Conservation (phyloP, 2,329 filamentous ascomycete genomes). For the Paradendryphiella salina region DNA sequence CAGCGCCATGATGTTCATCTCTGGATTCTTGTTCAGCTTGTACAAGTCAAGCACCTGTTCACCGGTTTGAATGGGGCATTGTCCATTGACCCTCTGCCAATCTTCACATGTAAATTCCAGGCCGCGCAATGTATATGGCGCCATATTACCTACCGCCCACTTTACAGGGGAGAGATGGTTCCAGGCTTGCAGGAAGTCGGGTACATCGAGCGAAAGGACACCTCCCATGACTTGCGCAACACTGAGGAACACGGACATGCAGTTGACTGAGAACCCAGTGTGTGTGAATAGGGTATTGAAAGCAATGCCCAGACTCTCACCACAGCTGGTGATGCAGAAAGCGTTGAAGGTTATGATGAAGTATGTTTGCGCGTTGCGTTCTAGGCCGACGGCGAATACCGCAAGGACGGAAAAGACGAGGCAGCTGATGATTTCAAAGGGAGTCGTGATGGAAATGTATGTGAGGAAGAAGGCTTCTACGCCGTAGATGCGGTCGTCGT, state of each 20-base stretch:
- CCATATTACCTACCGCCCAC: constrained; percentile 69
- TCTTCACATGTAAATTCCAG: constrained; percentile 67
- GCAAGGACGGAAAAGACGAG: constrained; percentile 68
- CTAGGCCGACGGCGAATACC: constrained; percentile 67
- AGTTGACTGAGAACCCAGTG: constrained; percentile 74
- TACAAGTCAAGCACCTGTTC: constrained; percentile 70
- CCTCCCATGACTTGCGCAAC: constrained; percentile 68
- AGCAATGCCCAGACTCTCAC: constrained; percentile 76
- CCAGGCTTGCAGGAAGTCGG: constrained; percentile 50
- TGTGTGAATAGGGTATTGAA: constrained; percentile 78
- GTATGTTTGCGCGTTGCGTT: constrained; percentile 65
- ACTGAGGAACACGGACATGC: constrained; percentile 70
- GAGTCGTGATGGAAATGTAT: constrained; percentile 71
- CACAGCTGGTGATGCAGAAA: constrained; percentile 73
- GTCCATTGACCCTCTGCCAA: constrained; percentile 62
- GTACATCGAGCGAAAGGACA: constrained; percentile 10
- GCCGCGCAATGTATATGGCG: constrained; percentile 64
- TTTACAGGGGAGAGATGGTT: constrained; percentile 75
- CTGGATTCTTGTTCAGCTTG: constrained; percentile 64
- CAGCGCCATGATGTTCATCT: constrained; percentile 64
- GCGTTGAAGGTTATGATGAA: constrained; percentile 69
- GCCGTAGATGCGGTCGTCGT: constrained; percentile 72
- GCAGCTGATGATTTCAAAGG: constrained; percentile 69
- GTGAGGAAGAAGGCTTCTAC: constrained; percentile 71
- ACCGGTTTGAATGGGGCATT: constrained; percentile 67